Evolutionary conservation across 192 early-diverging fungal genomes (phyloP), one percentile per base, ranked within the genome.

Genomic region (Cetraspora pellucida): DNA sequence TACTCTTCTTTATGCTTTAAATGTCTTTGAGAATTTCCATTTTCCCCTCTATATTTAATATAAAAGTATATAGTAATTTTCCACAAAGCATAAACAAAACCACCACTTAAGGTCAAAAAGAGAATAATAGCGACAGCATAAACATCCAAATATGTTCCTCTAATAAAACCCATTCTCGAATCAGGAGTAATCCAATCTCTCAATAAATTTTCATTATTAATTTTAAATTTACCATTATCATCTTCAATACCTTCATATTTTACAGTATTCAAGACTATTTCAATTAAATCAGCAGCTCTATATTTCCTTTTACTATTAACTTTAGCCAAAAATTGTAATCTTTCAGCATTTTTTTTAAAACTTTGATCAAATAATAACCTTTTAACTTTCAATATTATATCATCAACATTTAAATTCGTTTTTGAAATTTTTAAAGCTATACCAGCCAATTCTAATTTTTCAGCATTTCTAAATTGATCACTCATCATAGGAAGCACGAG

Each of bases 401-500:
- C n/a, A n/a, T n/a, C n/a, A n/a, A n/a, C n/a, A n/a, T n/a, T n/a
- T n/a, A n/a, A n/a, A n/a, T 14, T 74, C 72, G 11, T 57, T n/a
- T 74, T 74, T 16, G 21, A 21, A 16, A 74, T 5, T 14, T 23
- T 45, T 44, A 60, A 28, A n/a, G 72, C 72, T 19, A 67, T 13
- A 21, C 65, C 65, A 44, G 17, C 37, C 17, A 45, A 19, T 67
- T 45, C 65, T 14, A 67, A 67, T 10, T 67, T 67, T 7, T 67
- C 65, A 2, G 65, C 43, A 27, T 67, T 67, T 23, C 37, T 17
- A 43, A 45, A 21, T 67, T 67, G 44, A 47, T 67, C 44, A n/a
- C 11, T 45, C n/a, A 43, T 43, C 1, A 80, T 80, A 10, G 81
- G 83, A 27, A 77, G 64, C 1, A 74, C 6, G 13, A 84, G 46